Evolutionary conservation across 345 rosid species (phyloP), one percentile per base, ranked within the genome.

Genomic region (Firmiana major): DNA sequence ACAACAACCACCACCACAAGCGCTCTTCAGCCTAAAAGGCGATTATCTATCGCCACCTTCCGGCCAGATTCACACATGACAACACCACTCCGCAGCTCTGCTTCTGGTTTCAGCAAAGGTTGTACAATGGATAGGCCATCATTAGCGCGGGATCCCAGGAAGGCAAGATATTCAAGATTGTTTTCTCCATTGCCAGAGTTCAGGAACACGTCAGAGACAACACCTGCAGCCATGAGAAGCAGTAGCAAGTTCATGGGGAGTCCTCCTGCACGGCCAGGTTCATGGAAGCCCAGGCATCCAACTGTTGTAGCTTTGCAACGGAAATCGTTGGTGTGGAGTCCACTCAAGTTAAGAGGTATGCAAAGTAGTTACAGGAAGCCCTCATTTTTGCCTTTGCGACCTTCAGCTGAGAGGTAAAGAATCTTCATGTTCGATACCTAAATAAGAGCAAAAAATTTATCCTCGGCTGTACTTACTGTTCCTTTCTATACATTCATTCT

Each of bases 31-130:
- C 93, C 97, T 4, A 90, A 80, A 60, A 83, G 99, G 75, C 82
- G 99, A 51, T 90, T 91, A 59, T 95, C 98, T 54, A 88, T 93
- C 28, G 97, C 98, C n/a, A 91, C 98, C 98, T 19, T 89, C 98
- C 16, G 85, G 53, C 90, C 91, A 7, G 97, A 92, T 64, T 74
- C 81, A 57, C 71, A 83, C 64, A 76, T 87, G 85, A 81, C 86
- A 22, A 86, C 94, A 49, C 97, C 96, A 6, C 90, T 85, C 22
- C 86, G 74, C 65, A 78, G 81, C 36, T 78, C 86, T 28, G 76
- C 78, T 75, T 79, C 86, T 24, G 80, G 40, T 48, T 54, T 79
- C 34, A 75, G 65, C 72, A 79, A 65, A 74, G 82, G 78, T 8
- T 55, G 80, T 73, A 81, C 85, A 43, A 51, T 51, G 19, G 79